Evolutionary conservation across 1,284 basidiomycete genomes (phyloP).

Genomic region (Pseudozyma thailandica): DNA sequence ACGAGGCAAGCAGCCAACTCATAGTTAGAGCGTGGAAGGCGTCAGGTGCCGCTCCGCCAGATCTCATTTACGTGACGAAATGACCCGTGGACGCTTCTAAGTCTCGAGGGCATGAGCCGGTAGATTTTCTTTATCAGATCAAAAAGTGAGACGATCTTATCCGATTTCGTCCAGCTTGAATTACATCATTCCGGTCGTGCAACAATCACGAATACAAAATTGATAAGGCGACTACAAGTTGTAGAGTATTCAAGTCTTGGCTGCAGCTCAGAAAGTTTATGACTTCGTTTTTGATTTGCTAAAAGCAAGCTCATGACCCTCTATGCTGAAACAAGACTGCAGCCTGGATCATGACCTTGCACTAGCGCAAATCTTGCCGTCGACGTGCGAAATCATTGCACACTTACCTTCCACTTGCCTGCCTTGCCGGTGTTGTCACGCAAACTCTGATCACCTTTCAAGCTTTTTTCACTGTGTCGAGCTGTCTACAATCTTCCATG

Average conservation of each 20-base stretch:
- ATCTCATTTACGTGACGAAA: no score
- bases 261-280: constrained; percentile 6
- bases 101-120: background rate
- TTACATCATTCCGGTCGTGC: no score
- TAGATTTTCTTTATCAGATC: constrained; percentile 20
- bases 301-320: no score
- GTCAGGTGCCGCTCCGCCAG: no score
- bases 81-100: no score
- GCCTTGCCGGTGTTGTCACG: background rate
- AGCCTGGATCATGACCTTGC: constrained; percentile 7
- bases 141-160: constrained; percentile 11
- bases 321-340: no score
- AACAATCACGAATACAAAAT: no score
- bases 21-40: no score
- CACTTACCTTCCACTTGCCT: background rate
- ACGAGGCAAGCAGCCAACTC: no score
- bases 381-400: background rate
- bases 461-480: background rate
- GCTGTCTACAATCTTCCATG: background rate
- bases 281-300: no score
- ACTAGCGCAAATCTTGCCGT: constrained; percentile 12
- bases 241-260: constrained; percentile 8
- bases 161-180: constrained; percentile 2
- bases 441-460: no score
- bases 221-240: background rate